Base-by-base conservation (phyloP, 352 stramenopile genomes). In the Phytophthora agathidicida region DNA sequence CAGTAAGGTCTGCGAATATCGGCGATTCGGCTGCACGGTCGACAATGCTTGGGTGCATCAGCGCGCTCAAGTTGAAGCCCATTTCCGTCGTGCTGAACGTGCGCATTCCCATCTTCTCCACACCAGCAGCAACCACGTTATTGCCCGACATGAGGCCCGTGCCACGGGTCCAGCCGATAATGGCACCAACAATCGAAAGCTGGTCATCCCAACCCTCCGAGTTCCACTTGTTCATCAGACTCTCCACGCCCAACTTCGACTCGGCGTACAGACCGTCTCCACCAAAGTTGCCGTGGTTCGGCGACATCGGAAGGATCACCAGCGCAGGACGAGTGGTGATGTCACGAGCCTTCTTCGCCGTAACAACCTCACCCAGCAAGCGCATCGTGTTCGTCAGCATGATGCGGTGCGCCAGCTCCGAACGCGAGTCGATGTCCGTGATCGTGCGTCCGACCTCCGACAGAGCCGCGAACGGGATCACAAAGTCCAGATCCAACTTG, bases 81-180 rank as follows among this genome's bases (percentile, higher is more conserved):
- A 92, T 93, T 63, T 95, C 80, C 14, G 66, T 76, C 3, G 78
- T 88, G 52, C 68, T 90, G 64, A 95, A 95, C n/a, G 83, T 95
- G 47, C 86, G 78, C 23, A 89, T 73, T 28, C 79, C 76, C 17
- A 92, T 66, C 39, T 80, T 73, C 62, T 95, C 86, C 11, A 95
- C 72, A n/a, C 80, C 84, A n/a, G 72, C 68, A 2, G 86, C 80
- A 14, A 90, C 86, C 9, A 90, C 71, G 53, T 95, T 91, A 68
- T 95, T 95, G 16, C 80, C 75, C 23, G 68, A 74, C 86, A 95
- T 95, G 23, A 95, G 73, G 11, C 79, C n/a, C n/a, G n/a, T n/a
- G n/a, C n/a, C n/a, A n/a, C n/a, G n/a, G n/a, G n/a, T n/a, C n/a
- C n/a, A n/a, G 24, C 86, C 86, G 43, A 95, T 93, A 32, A 93